Percentiles rank a stretch among this genome's conserved stretches.
Conservation (phyloP, 345 rosid genomes). For the Corymbia maculata region DNA sequence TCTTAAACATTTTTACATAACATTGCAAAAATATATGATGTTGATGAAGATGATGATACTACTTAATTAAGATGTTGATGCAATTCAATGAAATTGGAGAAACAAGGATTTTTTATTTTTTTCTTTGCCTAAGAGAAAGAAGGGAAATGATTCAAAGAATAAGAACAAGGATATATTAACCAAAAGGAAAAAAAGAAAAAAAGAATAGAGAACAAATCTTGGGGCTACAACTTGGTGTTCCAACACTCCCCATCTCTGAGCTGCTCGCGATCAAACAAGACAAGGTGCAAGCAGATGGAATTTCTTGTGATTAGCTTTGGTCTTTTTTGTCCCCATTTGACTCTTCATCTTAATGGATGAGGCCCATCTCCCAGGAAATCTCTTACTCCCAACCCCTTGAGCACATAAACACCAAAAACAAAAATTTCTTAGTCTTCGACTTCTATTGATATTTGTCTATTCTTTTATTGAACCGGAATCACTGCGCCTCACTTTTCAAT, state of each 20-base stretch:
- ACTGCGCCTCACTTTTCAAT: background rate
- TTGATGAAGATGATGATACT: background rate
- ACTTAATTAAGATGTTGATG: too few relatives aligned
- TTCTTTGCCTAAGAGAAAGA: too few relatives aligned
- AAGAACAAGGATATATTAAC: too few relatives aligned
- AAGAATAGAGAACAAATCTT: too few relatives aligned
- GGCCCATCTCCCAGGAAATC: background rate
- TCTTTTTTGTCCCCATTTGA: background rate
- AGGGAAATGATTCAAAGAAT: too few relatives aligned
- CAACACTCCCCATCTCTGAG: too few relatives aligned
- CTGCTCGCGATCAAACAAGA: too few relatives aligned
- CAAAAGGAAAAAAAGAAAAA: too few relatives aligned
- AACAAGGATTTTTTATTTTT: too few relatives aligned
- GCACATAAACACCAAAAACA: background rate
- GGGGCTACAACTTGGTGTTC: too few relatives aligned
- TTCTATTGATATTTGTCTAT: too few relatives aligned
- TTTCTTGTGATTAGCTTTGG: background rate
- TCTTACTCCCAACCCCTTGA: background rate
- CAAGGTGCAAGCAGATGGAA: too few relatives aligned
- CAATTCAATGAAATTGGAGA: background rate
- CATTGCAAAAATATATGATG: background rate
- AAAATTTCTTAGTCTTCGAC: accelerated
- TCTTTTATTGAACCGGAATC: background rate
- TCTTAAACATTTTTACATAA: background rate
- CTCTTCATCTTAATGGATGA: background rate